Conservation (phyloP, 306 rosid genomes). For the Malus sieversii region DNA sequence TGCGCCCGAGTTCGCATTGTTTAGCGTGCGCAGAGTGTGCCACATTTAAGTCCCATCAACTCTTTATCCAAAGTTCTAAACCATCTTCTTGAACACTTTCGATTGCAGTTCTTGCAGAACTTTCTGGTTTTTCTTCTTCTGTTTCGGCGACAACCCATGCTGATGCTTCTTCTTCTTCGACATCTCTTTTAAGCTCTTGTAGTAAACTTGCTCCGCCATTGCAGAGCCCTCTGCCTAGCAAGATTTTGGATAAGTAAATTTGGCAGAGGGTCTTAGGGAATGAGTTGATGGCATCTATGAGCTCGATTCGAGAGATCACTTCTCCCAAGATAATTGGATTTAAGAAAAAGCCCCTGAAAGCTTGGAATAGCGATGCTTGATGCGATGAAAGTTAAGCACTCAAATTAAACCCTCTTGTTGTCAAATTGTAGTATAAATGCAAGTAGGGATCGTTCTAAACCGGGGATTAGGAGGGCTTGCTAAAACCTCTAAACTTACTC, state of each 20-base stretch:
- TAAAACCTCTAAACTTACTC: no score
- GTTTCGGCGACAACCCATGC: background rate
- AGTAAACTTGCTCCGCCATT: conserved; percentile 70
- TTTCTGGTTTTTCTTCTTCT: conserved; percentile 23
- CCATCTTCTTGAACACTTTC: conserved; percentile 40
- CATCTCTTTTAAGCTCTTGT: conserved; percentile 44
- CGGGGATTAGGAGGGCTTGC: no score
- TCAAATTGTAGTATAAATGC: no score
- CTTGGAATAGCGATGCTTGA: conserved; percentile 32
- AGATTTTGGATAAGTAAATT: conserved; percentile 47
- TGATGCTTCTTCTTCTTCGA: background rate
- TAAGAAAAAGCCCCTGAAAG: conserved; percentile 27
- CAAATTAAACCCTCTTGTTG: no score
- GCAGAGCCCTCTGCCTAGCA: conserved; percentile 91
- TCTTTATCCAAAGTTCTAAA: conserved; percentile 56
- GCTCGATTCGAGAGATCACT: conserved; percentile 27
- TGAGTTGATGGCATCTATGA: conserved; percentile 8
- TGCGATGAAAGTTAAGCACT: no score
- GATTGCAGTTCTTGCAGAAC: background rate
- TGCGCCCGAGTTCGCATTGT: no score
- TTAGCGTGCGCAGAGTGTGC: no score
- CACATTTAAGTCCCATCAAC: conserved; percentile 51
- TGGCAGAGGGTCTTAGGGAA: conserved; percentile 34
- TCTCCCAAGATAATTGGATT: conserved; percentile 58
- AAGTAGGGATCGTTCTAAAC: no score